Evolutionary conservation across 139 green algal species (phyloP).

Genomic region (Chlorella sp.): DNA sequence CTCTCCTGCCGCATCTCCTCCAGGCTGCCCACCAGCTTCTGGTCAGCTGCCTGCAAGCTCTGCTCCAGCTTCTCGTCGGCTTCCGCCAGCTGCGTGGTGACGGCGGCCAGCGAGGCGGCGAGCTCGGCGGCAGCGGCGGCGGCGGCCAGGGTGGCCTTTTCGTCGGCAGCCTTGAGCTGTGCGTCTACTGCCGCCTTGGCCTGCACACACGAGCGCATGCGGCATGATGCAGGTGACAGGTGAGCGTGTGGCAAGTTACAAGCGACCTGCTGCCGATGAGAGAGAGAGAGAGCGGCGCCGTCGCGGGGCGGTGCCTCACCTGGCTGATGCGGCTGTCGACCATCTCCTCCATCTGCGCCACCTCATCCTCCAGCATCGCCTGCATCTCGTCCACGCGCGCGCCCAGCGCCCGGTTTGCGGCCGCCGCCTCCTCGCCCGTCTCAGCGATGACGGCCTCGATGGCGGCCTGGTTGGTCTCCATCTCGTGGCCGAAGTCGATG

Average conservation of each 20-base stretch:
- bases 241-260: no score
- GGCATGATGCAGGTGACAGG: no score
- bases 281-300: no score
- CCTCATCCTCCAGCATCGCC: slow-evolving; percentile 30
- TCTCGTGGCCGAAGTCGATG: neutral
- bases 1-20: neutral
- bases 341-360: slow-evolving; percentile 11
- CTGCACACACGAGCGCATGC: no score
- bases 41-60: neutral
- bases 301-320: no score
- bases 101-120: neutral
- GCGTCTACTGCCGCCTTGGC: neutral
- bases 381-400: slow-evolving; percentile 12
- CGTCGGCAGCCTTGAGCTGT: neutral
- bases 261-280: no score
- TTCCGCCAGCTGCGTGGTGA: neutral
- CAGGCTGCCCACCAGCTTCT: slow-evolving; percentile 1
- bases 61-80: neutral
- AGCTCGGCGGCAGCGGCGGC: neutral
- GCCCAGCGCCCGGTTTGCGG: neutral
- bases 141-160: neutral
- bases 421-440: neutral
- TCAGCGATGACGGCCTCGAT: slow-evolving; percentile 11
- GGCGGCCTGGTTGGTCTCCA: neutral
- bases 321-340: neutral